These are phyloP conservation scores for Globisporangium nagaii DNA, from an alignment of 352 stramenopile species.

Conservation along the genomic window DNA sequence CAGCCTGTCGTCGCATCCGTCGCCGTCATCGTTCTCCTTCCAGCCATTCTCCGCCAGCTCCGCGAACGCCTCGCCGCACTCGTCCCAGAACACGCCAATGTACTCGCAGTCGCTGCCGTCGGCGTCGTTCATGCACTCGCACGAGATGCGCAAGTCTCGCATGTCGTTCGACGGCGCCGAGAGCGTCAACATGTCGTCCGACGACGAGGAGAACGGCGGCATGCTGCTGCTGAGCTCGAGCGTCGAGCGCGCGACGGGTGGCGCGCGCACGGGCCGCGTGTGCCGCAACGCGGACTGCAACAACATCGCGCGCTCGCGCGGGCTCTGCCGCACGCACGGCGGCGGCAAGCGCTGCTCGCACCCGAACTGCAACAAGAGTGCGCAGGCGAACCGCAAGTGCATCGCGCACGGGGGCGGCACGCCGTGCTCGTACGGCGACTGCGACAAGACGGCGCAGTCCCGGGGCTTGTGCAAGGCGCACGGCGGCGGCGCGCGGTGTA, in stretches of 20 bases:
- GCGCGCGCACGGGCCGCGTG: constrained; percentile 54
- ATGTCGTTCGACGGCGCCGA: constrained; percentile 63
- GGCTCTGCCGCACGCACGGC: constrained; percentile 69
- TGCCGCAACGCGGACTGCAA: constrained; percentile 81
- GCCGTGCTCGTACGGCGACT: constrained; percentile 80
- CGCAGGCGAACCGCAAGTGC: constrained; percentile 86
- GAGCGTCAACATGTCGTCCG: constrained; percentile 56
- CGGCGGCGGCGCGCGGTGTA: constrained; percentile 74
- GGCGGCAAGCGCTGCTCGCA: constrained; percentile 79
- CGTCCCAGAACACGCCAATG: constrained; percentile 20
- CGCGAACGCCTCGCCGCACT: constrained; percentile 20
- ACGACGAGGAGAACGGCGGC: constrained; percentile 53
- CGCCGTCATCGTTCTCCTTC: constrained; percentile 33
- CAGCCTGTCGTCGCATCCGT: constrained; percentile 17
- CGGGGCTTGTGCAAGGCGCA: constrained; percentile 81
- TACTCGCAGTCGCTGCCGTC: constrained; percentile 72
- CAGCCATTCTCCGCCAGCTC: constrained; percentile 27
- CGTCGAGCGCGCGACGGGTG: constrained; percentile 33
- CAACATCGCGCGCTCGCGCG: constrained; percentile 78
- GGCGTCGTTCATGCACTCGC: constrained; percentile 61
- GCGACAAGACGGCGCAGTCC: constrained; percentile 85
- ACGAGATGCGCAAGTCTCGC: constrained; percentile 23
- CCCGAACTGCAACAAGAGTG: constrained; percentile 81
- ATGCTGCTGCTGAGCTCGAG: constrained; percentile 75
- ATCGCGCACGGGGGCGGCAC: constrained; percentile 83